Percentiles rank a stretch among this genome's conserved stretches.
These are phyloP conservation scores for Paracoccidioides brasiliensis DNA, from an alignment of 2,329 filamentous ascomycete genomes.

Conservation along the genomic window DNA sequence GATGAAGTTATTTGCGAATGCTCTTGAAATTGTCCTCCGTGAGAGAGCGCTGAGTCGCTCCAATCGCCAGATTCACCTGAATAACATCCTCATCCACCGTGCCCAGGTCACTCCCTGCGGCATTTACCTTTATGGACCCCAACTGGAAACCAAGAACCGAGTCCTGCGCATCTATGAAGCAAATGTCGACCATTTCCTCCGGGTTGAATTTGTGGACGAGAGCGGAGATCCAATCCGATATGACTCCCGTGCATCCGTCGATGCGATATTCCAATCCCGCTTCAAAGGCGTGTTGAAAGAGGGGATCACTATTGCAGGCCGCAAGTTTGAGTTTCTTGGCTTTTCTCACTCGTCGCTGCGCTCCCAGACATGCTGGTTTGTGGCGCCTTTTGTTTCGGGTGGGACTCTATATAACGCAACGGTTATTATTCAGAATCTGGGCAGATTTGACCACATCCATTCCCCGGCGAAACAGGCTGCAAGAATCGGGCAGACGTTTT, in stretches of 20 bases:
- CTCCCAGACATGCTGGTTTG: slow-evolving; percentile 54
- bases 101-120: slow-evolving; percentile 48
- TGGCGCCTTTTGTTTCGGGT: slow-evolving; percentile 31
- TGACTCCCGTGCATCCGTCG: slow-evolving; percentile 38
- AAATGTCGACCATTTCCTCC: slow-evolving; percentile 50
- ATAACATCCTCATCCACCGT: slow-evolving; percentile 42
- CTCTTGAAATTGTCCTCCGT: background rate
- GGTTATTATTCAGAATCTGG: slow-evolving; percentile 34
- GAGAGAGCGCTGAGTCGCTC: background rate
- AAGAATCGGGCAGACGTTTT: slow-evolving; percentile 54
- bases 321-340: slow-evolving; percentile 54
- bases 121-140: slow-evolving; percentile 35
- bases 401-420: slow-evolving; percentile 22
- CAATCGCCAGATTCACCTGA: slow-evolving; percentile 12
- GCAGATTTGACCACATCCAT: slow-evolving; percentile 39
- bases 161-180: slow-evolving; percentile 53
- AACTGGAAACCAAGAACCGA: slow-evolving; percentile 53
- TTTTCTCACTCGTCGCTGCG: slow-evolving; percentile 70
- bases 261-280: slow-evolving; percentile 41
- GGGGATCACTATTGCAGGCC: slow-evolving; percentile 52
- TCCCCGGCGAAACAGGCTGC: slow-evolving; percentile 47
- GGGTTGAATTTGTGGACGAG: slow-evolving; percentile 64
- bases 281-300: slow-evolving; percentile 48
- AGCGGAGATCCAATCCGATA: slow-evolving; percentile 51
- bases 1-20: slow-evolving; percentile 22